Percentiles rank a stretch among this genome's conserved stretches.
phyloP scores from a whole-genome alignment of 352 stramenopile species.

The Achlya hypogyna region DNA sequence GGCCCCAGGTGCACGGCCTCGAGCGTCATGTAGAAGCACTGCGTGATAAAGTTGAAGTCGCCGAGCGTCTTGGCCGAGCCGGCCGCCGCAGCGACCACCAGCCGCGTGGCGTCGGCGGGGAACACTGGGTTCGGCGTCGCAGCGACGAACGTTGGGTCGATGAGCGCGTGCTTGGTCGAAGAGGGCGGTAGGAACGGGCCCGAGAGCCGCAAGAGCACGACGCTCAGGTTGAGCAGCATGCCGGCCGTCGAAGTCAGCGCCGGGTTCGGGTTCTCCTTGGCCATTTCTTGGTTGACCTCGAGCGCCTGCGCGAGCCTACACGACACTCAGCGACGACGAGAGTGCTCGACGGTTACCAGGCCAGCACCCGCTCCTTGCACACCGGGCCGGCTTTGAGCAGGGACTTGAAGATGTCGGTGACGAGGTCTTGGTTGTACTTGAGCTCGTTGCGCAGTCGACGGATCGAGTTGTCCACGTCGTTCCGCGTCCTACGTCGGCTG shows the following conservation, averaged over 20 bases:
- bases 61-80: conserved; percentile 14
- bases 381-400: conserved; percentile 51
- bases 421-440: conserved; percentile 48
- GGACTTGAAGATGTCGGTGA: conserved; percentile 55
- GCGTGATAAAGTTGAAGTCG: conserved; percentile 94
- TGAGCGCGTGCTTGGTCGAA: conserved; percentile 63
- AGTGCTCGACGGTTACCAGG: conserved; percentile 24
- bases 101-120: conserved; percentile 47
- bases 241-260: conserved; percentile 55
- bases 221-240: conserved; percentile 72
- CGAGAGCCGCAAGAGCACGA: conserved; percentile 67
- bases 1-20: conserved; percentile 88
- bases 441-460: conserved; percentile 53
- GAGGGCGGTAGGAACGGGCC: conserved; percentile 71
- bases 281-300: conserved; percentile 56
- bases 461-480: conserved; percentile 66
- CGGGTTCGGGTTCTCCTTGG: conserved; percentile 71
- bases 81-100: conserved; percentile 27
- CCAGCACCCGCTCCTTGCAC: conserved; percentile 49
- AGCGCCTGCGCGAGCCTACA: conserved; percentile 58
- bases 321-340: neutral
- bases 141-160: conserved; percentile 48
- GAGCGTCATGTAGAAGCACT: conserved; percentile 94
- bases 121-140: conserved; percentile 45
- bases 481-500: conserved; percentile 32